Conservation (phyloP, 768 basidiomycete genomes). For the Phanerochaete carnosa region DNA sequence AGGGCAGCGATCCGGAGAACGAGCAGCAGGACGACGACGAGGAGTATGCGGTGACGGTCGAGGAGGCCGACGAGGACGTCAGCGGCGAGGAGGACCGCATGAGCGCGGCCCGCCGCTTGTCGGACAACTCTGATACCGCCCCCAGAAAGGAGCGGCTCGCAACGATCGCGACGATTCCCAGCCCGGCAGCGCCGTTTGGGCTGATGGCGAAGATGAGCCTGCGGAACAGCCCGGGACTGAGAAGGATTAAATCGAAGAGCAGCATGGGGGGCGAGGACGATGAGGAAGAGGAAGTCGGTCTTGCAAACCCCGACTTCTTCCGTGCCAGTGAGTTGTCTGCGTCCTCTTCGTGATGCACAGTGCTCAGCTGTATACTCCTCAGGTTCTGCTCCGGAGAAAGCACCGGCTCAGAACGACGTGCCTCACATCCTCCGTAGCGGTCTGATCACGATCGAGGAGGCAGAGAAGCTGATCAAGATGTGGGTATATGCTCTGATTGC, state of each 20-base stretch:
- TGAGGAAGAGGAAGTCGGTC: constrained; percentile 51
- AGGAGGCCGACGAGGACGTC: constrained; percentile 21
- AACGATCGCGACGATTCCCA: constrained; percentile 57
- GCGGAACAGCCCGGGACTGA: constrained; percentile 29
- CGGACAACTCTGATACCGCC: constrained; percentile 10
- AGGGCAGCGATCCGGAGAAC: constrained; percentile 16
- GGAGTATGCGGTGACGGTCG: constrained; percentile 27
- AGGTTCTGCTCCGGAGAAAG: constrained; percentile 27
- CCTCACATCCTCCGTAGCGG: constrained; percentile 66
- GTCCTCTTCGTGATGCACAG: neutral
- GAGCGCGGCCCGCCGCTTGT: neutral
- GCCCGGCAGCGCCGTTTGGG: constrained; percentile 66
- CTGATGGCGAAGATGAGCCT: constrained; percentile 66
- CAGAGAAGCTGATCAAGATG: constrained; percentile 72
- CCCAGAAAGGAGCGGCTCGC: constrained; percentile 16
- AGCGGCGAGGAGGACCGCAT: constrained; percentile 3
- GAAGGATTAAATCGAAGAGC: constrained; percentile 22
- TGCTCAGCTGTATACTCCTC: constrained; percentile 33
- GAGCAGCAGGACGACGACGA: constrained; percentile 24
- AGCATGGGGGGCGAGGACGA: constrained; percentile 33
- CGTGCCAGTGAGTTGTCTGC: constrained; percentile 45
- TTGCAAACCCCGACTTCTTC: constrained; percentile 70
- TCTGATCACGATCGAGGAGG: constrained; percentile 61
- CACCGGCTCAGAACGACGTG: constrained; percentile 42
- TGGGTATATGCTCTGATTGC: constrained; percentile 26